Conservation (phyloP, 2,329 filamentous ascomycete species). For the Penicillium sp. region DNA sequence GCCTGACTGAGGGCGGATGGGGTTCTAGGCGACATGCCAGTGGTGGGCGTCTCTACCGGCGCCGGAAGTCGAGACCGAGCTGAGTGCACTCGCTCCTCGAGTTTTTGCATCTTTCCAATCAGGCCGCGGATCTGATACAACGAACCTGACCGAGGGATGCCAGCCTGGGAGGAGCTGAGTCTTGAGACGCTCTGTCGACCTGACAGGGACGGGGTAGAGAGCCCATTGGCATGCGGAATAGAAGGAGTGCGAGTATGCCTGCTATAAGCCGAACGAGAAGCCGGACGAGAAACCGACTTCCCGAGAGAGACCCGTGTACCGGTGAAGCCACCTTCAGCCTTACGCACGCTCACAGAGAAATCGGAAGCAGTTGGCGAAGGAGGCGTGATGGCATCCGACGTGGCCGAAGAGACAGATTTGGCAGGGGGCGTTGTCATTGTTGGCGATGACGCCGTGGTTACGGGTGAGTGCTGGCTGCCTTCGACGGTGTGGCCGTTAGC, state of each 20-base stretch:
- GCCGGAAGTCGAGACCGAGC: constrained; percentile 88
- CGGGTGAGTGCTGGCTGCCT: constrained; percentile 71
- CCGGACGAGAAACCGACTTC: constrained; percentile 37
- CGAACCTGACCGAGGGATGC: constrained; percentile 62
- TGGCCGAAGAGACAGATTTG: constrained; percentile 59
- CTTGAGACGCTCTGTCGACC: constrained; percentile 34
- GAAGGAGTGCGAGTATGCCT: constrained; percentile 56
- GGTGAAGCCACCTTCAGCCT: constrained; percentile 48
- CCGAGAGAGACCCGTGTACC: constrained; percentile 45
- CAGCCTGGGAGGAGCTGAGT: constrained; percentile 22
- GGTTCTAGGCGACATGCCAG: constrained; percentile 70
- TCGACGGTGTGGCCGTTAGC: constrained; percentile 58
- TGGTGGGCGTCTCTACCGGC: constrained; percentile 66
- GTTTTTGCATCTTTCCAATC: constrained; percentile 93
- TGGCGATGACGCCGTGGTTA: constrained; percentile 82
- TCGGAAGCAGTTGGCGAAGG: constrained; percentile 94
- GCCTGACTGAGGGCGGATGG: constrained; percentile 47
- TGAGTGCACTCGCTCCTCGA: constrained; percentile 88
- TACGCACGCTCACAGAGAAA: constrained; percentile 61
- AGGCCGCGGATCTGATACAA: constrained; percentile 89
- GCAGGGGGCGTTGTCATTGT: constrained; percentile 80
- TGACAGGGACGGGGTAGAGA: constrained; percentile 43
- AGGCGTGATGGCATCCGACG: constrained; percentile 70
- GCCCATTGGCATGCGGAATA: constrained; percentile 47
- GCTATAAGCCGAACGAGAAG: constrained; percentile 51